A percentile compares a stretch with the other conserved stretches of the same genome.
phyloP scores from a whole-genome alignment of 441 rosid genomes.

The Erodium texanum region DNA sequence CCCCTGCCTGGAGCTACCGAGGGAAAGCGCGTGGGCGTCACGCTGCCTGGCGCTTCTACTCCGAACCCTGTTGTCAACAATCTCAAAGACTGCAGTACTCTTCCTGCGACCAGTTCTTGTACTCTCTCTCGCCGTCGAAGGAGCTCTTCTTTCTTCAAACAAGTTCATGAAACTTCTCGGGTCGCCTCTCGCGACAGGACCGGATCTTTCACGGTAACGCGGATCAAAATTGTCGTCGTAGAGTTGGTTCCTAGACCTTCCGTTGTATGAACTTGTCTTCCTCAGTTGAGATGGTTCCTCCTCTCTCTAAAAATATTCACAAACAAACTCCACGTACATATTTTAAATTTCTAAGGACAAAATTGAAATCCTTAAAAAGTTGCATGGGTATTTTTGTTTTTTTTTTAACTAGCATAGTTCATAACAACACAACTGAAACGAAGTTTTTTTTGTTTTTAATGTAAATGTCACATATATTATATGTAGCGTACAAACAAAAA shows the following conservation, averaged over 20 bases:
- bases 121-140: constrained; percentile 29
- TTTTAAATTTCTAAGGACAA: no score
- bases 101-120: constrained; percentile 43
- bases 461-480: no score
- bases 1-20: neutral
- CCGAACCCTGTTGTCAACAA: constrained; percentile 78
- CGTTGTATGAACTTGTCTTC: constrained; percentile 25
- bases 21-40: constrained; percentile 10
- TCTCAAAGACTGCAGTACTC: constrained; percentile 56
- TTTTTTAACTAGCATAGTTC: no score
- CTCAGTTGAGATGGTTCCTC: constrained; percentile 34
- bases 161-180: constrained; percentile 31
- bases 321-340: no score
- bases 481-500: no score
- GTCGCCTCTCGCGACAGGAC: constrained; percentile 33
- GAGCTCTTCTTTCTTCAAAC: constrained; percentile 52
- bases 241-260: constrained; percentile 35
- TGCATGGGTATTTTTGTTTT: no score
- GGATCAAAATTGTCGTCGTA: constrained; percentile 30
- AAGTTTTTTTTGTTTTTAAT: no score
- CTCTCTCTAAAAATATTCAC: neutral
- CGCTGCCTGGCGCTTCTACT: constrained; percentile 21
- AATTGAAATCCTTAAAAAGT: no score
- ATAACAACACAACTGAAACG: no score
- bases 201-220: constrained; percentile 22